Conservation (phyloP, 768 basidiomycete species). For the Termitomyces sp. region DNA sequence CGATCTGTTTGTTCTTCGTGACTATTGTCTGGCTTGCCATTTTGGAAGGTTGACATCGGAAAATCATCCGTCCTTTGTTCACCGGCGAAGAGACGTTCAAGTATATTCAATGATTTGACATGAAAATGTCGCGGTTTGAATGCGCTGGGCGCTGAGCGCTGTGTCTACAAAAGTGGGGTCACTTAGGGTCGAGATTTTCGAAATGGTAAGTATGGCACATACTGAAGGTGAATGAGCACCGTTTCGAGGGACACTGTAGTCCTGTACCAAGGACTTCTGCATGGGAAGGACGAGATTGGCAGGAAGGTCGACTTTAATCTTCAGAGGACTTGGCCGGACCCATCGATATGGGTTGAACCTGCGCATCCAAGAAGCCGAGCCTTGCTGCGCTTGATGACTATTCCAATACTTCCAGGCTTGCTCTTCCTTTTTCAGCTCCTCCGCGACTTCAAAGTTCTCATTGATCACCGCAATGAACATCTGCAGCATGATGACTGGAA, state of each 20-base stretch:
- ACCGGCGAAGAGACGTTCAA: conserved; percentile 66
- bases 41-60: conserved; percentile 52
- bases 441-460: conserved; percentile 90
- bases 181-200: background rate
- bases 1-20: conserved; percentile 59
- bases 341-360: conserved; percentile 85
- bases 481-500: conserved; percentile 79
- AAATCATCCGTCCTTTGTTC: conserved; percentile 45
- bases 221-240: conserved; percentile 26
- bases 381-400: conserved; percentile 47
- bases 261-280: conserved; percentile 68
- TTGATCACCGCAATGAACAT: conserved; percentile 98
- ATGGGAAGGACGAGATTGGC: conserved; percentile 74
- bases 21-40: conserved; percentile 28
- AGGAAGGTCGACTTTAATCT: conserved; percentile 66
- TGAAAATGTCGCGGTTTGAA: conserved; percentile 45
- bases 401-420: conserved; percentile 72
- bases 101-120: conserved; percentile 49
- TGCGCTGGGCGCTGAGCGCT: conserved; percentile 15
- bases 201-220: conserved; percentile 1
- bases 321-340: conserved; percentile 67
- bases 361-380: conserved; percentile 59
- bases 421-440: conserved; percentile 79
- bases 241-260: conserved; percentile 35
- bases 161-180: conserved; percentile 14